Evolutionary conservation across 495 filamentous ascomycete genomes (phyloP), one percentile per base, ranked within the genome.

Genomic region (Jackrogersella minutella): DNA sequence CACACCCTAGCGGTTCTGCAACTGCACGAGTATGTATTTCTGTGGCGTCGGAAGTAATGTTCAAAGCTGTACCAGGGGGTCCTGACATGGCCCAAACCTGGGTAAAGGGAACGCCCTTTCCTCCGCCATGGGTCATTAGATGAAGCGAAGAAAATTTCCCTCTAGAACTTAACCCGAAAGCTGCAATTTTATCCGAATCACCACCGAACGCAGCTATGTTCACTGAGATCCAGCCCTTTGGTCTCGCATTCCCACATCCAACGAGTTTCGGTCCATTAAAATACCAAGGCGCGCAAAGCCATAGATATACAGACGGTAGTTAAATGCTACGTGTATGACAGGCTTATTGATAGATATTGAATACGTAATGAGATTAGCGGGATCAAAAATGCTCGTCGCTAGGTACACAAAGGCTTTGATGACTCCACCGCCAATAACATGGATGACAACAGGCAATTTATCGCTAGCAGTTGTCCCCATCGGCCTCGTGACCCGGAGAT

Each of bases 161-260:
- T 5, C 46, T 26, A 16, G 46, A 17, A n/a, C 46, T 50, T 17
- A 50, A 50, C n/a, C 46, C 46, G 16, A 31, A 50, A 17, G 46
- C 11, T 13, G 46, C 31, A 30, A 50, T 31, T 2, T 16, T 50
- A 33, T 50, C 46, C 17, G 46, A 26, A 13, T 50, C 46, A n/a
- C 46, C 46, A 13, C 46, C 46, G 10, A 50, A 50, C n/a, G 46
- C 24, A 13, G 46, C 46, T 4, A 50, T 50, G 17, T 50, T 31
- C 46, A 50, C 8, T 50, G 46, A 19, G 16, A 50, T 0, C 24
- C 46, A 8, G 46, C n/a, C 8, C 46, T 11, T n/a, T 50, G 46
- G 16, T 50, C 46, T 17, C 46, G 46, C 26, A 50, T 14, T 9
- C 46, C 46, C 8, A 50, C 46, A 33, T 50, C 31, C 24, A 50